These are phyloP conservation scores for Ashbya aceris DNA, from an alignment of 1,139 yeast genomes.

Conservation along the genomic window DNA sequence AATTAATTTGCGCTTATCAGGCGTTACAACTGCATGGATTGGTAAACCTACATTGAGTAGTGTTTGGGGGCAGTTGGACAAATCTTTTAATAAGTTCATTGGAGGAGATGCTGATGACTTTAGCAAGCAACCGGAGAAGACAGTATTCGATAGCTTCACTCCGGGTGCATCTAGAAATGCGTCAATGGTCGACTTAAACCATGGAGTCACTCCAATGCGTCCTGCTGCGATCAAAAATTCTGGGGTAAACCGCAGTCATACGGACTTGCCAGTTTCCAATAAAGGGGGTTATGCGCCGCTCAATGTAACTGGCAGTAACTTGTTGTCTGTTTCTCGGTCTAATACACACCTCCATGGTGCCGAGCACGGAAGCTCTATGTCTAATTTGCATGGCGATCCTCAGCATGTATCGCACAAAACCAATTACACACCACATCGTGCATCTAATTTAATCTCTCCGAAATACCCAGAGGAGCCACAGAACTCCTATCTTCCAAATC, in stretches of 20 bases:
- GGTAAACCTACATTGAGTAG: constrained; percentile 73
- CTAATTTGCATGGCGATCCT: background rate
- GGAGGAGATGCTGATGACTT: constrained; percentile 65
- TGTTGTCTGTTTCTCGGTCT: background rate
- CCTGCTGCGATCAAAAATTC: constrained; percentile 15
- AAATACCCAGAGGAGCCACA: background rate
- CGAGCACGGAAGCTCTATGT: background rate
- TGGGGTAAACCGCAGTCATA: background rate
- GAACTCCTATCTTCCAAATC: background rate
- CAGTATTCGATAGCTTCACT: constrained; percentile 66
- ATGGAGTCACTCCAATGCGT: constrained; percentile 31
- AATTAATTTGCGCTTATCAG: constrained; percentile 20
- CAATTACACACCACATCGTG: background rate
- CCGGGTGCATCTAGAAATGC: constrained; percentile 40
- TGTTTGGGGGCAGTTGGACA: constrained; percentile 81
- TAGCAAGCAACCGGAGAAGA: constrained; percentile 31
- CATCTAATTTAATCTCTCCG: background rate
- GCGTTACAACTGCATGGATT: constrained; percentile 32
- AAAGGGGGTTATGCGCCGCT: background rate
- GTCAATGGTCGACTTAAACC: constrained; percentile 24
- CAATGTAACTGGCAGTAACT: background rate
- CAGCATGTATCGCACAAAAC: background rate
- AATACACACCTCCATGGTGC: background rate
- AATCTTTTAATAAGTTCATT: constrained; percentile 71
- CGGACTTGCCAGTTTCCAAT: background rate